Evolutionary conservation across 1,284 basidiomycete species (phyloP).

Genomic region (Moniliella sp.): DNA sequence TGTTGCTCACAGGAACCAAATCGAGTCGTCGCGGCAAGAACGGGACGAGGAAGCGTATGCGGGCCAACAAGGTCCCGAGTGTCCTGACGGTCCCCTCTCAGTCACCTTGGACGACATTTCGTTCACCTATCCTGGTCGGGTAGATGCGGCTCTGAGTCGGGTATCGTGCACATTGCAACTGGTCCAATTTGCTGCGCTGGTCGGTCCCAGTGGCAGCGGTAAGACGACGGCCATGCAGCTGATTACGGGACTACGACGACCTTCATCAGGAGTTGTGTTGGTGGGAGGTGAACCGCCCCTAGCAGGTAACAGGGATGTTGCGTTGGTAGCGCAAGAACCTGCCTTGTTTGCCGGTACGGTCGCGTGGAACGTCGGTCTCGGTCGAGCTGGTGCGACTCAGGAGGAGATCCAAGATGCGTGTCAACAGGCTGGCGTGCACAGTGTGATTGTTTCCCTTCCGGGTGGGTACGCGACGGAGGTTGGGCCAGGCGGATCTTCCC

Average conservation of each 20-base stretch:
- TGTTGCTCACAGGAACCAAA: neutral
- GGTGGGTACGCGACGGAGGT: constrained; percentile 73
- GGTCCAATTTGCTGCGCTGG: constrained; percentile 1
- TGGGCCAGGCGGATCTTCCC: constrained; percentile 52
- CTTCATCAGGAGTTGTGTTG: constrained; percentile 46
- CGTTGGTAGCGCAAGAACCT: constrained; percentile 67
- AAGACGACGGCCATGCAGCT: constrained; percentile 42
- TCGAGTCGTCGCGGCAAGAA: neutral
- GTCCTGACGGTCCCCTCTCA: neutral
- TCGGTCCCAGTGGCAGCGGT: constrained; percentile 39
- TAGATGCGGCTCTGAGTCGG: neutral
- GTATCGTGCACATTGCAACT: constrained; percentile 1
- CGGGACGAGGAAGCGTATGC: neutral
- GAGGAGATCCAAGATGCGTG: constrained; percentile 64
- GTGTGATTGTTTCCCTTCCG: constrained; percentile 64
- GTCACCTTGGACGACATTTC: constrained; percentile 1
- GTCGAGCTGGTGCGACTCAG: constrained; percentile 29
- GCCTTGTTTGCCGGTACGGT: constrained; percentile 63
- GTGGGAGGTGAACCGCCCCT: constrained; percentile 58
- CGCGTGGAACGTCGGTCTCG: constrained; percentile 61
- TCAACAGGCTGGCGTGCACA: constrained; percentile 74
- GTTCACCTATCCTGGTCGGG: constrained; percentile 1
- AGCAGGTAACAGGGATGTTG: constrained; percentile 73
- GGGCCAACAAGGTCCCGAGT: too few species aligned
- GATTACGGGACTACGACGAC: constrained; percentile 75